These are phyloP conservation scores for Bryum argenteum DNA, from an alignment of 225 moss, liverwort and hornwort species.

Conservation along the genomic window DNA sequence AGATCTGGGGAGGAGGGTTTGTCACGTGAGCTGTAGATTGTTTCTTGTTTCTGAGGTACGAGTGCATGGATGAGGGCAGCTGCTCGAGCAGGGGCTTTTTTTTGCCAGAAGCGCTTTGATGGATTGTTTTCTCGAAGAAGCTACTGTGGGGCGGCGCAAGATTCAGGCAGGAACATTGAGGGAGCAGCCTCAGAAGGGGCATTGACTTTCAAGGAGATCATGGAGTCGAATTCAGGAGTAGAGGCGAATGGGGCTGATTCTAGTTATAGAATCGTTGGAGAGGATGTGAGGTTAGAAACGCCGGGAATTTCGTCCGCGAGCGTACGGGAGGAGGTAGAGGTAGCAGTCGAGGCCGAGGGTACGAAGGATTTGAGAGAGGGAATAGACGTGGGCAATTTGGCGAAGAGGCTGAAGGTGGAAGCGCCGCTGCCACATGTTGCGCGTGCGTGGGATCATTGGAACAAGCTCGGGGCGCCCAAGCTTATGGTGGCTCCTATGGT, in stretches of 20 bases:
- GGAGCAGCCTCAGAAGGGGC: not conserved
- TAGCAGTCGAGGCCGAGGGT: constrained; percentile 38
- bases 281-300: constrained; percentile 22
- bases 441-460: constrained; percentile 94
- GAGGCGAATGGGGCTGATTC: constrained; percentile 12
- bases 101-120: constrained; percentile 38
- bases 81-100: constrained; percentile 40
- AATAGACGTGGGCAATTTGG: constrained; percentile 26
- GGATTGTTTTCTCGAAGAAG: constrained; percentile 9
- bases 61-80: constrained; percentile 41
- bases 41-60: not conserved
- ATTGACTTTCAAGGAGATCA: not conserved
- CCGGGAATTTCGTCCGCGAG: constrained; percentile 28
- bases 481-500: constrained; percentile 98
- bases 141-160: constrained; percentile 17
- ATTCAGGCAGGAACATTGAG: constrained; percentile 36
- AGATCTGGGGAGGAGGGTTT: constrained; percentile 30
- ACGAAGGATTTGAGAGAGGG: constrained; percentile 33
- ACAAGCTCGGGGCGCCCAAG: constrained; percentile 78
- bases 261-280: constrained; percentile 6
- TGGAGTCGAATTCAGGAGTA: constrained; percentile 3
- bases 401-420: constrained; percentile 63
- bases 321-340: constrained; percentile 36
- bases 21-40: not conserved
- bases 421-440: constrained; percentile 45